Conservation (phyloP, 768 basidiomycete species). For the Suillus sp. region DNA sequence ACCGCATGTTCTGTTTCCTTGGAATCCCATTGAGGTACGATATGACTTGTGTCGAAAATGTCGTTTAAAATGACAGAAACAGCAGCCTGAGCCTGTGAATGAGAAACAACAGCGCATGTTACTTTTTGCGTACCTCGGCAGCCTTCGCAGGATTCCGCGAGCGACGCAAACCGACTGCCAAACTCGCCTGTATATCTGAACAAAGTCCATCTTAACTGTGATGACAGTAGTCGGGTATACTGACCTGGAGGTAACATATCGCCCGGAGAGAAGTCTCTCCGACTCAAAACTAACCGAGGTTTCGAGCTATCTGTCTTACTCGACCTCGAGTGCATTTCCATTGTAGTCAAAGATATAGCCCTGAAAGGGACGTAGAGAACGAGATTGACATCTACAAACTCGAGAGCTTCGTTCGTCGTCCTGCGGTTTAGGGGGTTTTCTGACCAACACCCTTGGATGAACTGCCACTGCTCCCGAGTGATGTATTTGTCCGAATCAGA, state of each 20-base stretch:
- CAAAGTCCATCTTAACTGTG: neutral
- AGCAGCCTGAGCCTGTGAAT: conserved; percentile 1
- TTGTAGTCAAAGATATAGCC: neutral
- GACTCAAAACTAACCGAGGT: conserved; percentile 1
- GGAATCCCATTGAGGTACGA: conserved; percentile 8
- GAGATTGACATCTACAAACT: conserved; percentile 8
- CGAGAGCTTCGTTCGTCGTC: conserved; percentile 4
- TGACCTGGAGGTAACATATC: neutral
- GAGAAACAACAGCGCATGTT: neutral
- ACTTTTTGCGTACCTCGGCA: neutral
- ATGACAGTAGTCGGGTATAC: neutral
- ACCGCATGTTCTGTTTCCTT: conserved; percentile 8
- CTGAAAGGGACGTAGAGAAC: conserved; percentile 1
- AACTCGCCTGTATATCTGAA: conserved; percentile 6
- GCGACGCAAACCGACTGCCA: conserved; percentile 3
- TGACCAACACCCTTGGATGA: conserved; percentile 21
- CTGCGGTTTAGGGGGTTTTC: neutral
- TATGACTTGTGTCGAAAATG: conserved; percentile 4
- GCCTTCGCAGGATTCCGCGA: conserved; percentile 5
- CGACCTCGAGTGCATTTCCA: conserved; percentile 1
- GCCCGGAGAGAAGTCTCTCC: conserved; percentile 1
- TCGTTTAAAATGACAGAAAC: conserved; percentile 9
- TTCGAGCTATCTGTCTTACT: conserved; percentile 3
- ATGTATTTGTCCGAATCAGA: neutral
- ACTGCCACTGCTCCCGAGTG: conserved; percentile 9